phyloP scores from a whole-genome alignment of 495 filamentous ascomycete genomes.

The Polyplosphaeria fusca region DNA sequence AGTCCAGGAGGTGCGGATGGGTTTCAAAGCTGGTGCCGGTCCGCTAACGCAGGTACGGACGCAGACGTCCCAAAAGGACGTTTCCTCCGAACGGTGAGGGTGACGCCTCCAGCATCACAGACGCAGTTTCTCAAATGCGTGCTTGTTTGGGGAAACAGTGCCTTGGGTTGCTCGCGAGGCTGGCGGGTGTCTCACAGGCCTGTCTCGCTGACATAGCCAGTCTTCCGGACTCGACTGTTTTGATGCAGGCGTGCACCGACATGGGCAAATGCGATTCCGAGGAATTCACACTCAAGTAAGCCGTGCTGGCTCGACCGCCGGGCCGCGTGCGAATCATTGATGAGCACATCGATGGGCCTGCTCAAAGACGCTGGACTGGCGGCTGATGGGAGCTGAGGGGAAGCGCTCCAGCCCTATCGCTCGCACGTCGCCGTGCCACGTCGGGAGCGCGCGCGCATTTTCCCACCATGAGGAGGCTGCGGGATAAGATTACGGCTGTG shows the following conservation, averaged over 20 bases:
- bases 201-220: background rate
- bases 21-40: conserved; percentile 23
- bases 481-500: conserved; percentile 25
- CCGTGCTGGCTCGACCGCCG: conserved; percentile 17
- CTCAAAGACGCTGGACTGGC: background rate
- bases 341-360: background rate
- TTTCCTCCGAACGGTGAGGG: conserved; percentile 20
- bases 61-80: conserved; percentile 20
- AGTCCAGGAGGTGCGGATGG: conserved; percentile 8
- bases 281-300: conserved; percentile 6
- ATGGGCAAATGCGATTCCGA: background rate
- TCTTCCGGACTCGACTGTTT: conserved; percentile 3
- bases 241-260: conserved; percentile 11
- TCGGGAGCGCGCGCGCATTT: conserved; percentile 21
- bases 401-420: conserved; percentile 10
- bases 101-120: conserved; percentile 9
- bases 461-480: background rate
- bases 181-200: conserved; percentile 8
- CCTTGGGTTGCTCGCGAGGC: conserved; percentile 13
- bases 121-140: conserved; percentile 20
- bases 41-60: conserved; percentile 33
- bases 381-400: background rate
- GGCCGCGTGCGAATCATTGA: background rate
- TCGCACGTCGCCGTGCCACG: conserved; percentile 3
- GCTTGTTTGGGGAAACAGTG: conserved; percentile 26